Conservation (phyloP, 2,329 filamentous ascomycete species). For the Dactylellina cionopaga region DNA sequence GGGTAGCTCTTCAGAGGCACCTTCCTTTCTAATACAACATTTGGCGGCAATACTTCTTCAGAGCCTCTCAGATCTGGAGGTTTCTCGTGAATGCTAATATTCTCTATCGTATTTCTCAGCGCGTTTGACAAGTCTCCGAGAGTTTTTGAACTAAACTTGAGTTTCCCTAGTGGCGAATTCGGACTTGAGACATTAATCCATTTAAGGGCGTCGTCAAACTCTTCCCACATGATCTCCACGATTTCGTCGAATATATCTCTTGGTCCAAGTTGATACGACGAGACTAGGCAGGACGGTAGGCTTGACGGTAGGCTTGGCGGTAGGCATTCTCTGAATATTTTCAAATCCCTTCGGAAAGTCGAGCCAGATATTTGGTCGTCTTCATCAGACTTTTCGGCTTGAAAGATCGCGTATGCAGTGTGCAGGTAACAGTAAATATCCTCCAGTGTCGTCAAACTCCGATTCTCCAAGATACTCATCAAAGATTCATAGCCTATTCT, state of each 20-base stretch:
- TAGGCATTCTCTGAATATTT: background rate
- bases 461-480: background rate
- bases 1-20: too few species aligned
- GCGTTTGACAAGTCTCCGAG: too few species aligned
- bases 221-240: background rate
- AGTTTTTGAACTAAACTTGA: too few species aligned
- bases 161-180: too few species aligned
- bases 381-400: background rate
- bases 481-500: background rate
- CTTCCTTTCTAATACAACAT: too few species aligned
- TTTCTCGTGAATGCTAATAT: too few species aligned
- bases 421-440: slow-evolving; percentile 7
- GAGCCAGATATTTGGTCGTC: background rate
- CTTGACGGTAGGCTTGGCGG: background rate
- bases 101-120: too few species aligned
- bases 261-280: background rate
- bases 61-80: too few species aligned
- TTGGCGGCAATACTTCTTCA: too few species aligned
- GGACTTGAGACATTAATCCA: too few species aligned
- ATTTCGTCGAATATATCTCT: background rate
- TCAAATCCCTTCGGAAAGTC: background rate
- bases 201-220: background rate
- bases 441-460: background rate
- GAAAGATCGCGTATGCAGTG: slow-evolving; percentile 1
- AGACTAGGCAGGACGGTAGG: background rate